These are phyloP conservation scores for Exsudoporus frostii DNA, from an alignment of 768 basidiomycete species.

Conservation along the genomic window DNA sequence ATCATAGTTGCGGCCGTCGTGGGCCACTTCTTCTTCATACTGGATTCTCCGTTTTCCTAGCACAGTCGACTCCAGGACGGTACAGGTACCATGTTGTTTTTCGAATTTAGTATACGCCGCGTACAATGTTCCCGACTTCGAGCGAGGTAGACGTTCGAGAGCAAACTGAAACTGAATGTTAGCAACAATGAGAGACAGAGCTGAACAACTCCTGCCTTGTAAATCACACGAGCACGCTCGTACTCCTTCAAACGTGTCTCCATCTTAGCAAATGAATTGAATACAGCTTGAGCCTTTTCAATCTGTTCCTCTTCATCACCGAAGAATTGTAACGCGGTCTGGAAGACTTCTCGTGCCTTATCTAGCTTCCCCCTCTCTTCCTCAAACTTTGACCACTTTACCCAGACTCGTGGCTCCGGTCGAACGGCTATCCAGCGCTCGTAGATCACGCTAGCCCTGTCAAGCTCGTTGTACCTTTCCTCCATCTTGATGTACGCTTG, in stretches of 20 bases:
- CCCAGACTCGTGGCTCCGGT: constrained; percentile 79
- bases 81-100: constrained; percentile 92
- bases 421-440: constrained; percentile 82
- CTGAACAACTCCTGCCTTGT: constrained; percentile 63
- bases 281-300: constrained; percentile 87
- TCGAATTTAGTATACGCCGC: constrained; percentile 96
- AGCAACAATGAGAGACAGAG: neutral
- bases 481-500: constrained; percentile 99
- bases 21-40: constrained; percentile 92
- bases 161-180: constrained; percentile 64
- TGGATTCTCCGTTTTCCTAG: constrained; percentile 97
- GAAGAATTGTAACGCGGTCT: constrained; percentile 86
- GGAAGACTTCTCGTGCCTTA: constrained; percentile 83
- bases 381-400: constrained; percentile 86
- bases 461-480: constrained; percentile 86
- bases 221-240: constrained; percentile 94
- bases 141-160: constrained; percentile 85
- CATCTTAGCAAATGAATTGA: constrained; percentile 94
- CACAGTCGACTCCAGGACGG: constrained; percentile 88
- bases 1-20: constrained; percentile 94
- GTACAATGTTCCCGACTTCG: constrained; percentile 86
- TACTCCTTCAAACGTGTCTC: constrained; percentile 95
- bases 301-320: constrained; percentile 87
- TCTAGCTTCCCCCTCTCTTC: constrained; percentile 65
- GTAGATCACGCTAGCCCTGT: constrained; percentile 89